These are phyloP conservation scores for Cruciata laevipes DNA, from an alignment of 257 asterid genomes.

Conservation along the genomic window DNA sequence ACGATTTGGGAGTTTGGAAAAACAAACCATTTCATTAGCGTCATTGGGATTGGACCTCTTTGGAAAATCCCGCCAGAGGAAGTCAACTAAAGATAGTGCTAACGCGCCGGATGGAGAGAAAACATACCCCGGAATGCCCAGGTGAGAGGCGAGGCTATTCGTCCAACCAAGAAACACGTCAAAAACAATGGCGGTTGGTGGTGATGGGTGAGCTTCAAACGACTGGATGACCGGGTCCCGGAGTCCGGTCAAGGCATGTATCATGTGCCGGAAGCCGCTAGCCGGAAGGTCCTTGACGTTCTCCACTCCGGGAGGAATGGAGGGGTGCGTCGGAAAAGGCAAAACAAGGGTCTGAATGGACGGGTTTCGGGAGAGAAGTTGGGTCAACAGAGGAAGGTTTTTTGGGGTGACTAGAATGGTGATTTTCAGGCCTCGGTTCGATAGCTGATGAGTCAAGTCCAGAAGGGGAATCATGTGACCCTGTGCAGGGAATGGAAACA, in stretches of 20 bases:
- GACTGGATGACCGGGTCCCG: slow-evolving; percentile 38
- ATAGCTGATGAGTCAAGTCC: slow-evolving; percentile 54
- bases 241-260: slow-evolving; percentile 32
- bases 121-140: slow-evolving; percentile 47
- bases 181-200: slow-evolving; percentile 61
- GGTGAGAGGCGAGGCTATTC: slow-evolving; percentile 35
- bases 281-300: slow-evolving; percentile 65
- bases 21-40: slow-evolving; percentile 25
- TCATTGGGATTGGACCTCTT: slow-evolving; percentile 16
- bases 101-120: slow-evolving; percentile 72
- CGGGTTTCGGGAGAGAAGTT: slow-evolving; percentile 48
- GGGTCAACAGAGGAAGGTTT: slow-evolving; percentile 42
- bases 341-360: slow-evolving; percentile 49
- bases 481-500: slow-evolving; percentile 82
- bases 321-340: slow-evolving; percentile 53
- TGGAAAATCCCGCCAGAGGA: slow-evolving; percentile 49
- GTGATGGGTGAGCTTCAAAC: slow-evolving; percentile 56
- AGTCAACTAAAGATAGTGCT: slow-evolving; percentile 30
- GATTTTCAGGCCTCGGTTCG: slow-evolving; percentile 39
- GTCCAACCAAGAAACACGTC: slow-evolving; percentile 76
- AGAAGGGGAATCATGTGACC: slow-evolving; percentile 82
- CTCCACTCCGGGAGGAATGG: slow-evolving; percentile 62
- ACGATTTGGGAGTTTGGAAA: slow-evolving; percentile 36
- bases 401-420: slow-evolving; percentile 71
- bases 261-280: slow-evolving; percentile 40